Conservation (phyloP, 768 basidiomycete genomes). For the Tylopilus vinaceipallidus region DNA sequence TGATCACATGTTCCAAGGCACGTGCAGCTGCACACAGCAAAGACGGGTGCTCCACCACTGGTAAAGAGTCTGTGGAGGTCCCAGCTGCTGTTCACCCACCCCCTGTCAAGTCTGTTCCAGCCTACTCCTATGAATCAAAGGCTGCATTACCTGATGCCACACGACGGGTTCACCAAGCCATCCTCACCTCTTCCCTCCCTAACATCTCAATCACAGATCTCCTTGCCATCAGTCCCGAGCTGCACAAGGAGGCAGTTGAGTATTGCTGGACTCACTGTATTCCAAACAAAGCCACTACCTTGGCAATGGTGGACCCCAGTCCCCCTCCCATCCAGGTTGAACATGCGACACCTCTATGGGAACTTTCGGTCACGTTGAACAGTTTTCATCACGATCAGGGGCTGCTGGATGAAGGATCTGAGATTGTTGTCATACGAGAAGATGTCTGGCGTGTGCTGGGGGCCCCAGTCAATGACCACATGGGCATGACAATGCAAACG, state of each 20-base stretch:
- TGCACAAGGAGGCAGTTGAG: constrained; percentile 8
- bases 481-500: constrained; percentile 22
- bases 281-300: background rate
- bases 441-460: constrained; percentile 15
- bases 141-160: too few relatives aligned
- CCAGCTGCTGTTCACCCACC: too few relatives aligned
- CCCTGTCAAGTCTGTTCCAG: too few relatives aligned
- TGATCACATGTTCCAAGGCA: too few relatives aligned
- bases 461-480: constrained; percentile 13
- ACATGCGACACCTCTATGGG: background rate
- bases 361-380: background rate
- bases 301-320: too few relatives aligned
- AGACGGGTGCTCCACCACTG: too few relatives aligned
- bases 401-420: constrained; percentile 13
- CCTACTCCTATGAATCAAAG: too few relatives aligned
- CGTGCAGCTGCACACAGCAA: too few relatives aligned
- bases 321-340: background rate
- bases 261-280: background rate
- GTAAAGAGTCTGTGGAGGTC: too few relatives aligned
- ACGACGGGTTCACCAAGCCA: too few relatives aligned
- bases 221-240: constrained; percentile 13
- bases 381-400: background rate
- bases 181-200: too few relatives aligned
- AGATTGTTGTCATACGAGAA: constrained; percentile 24
- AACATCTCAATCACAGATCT: constrained; percentile 15